Evolutionary conservation across 345 rosid species (phyloP).

Genomic region (Syzygium jambos): DNA sequence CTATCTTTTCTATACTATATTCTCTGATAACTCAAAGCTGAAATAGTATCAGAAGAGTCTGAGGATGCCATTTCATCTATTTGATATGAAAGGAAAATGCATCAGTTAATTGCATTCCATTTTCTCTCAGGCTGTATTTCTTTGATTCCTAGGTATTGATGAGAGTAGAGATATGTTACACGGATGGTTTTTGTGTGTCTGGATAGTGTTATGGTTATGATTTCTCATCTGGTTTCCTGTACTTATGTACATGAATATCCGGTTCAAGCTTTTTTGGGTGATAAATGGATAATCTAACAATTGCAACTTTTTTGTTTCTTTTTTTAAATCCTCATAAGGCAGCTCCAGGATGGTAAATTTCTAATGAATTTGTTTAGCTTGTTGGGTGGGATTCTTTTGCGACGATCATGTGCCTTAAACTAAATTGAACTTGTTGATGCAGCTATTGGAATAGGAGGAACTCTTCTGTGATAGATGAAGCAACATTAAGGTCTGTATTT

Average conservation of each 20-base stretch:
- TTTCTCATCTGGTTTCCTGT: neutral
- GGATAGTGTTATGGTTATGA: neutral
- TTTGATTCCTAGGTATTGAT: neutral
- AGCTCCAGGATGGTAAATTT: neutral
- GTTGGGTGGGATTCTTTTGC: neutral
- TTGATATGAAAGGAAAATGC: neutral
- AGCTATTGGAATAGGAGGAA: conserved; percentile 35
- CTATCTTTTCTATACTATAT: neutral
- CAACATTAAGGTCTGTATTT: conserved; percentile 37
- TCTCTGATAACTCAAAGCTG: neutral
- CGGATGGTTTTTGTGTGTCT: neutral
- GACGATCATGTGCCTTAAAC: neutral
- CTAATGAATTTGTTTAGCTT: neutral
- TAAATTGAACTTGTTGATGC: conserved; percentile 13
- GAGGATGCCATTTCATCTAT: neutral
- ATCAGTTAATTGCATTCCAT: neutral
- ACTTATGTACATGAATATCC: neutral
- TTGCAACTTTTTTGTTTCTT: neutral
- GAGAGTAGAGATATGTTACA: neutral
- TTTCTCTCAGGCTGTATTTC: neutral
- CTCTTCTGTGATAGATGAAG: conserved; percentile 21
- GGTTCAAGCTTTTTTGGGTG: neutral
- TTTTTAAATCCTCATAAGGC: neutral
- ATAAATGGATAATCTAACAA: neutral
- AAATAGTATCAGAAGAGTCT: neutral